phyloP scores from a whole-genome alignment of 2,329 filamentous ascomycete genomes.

The Juglanconis oblonga region DNA sequence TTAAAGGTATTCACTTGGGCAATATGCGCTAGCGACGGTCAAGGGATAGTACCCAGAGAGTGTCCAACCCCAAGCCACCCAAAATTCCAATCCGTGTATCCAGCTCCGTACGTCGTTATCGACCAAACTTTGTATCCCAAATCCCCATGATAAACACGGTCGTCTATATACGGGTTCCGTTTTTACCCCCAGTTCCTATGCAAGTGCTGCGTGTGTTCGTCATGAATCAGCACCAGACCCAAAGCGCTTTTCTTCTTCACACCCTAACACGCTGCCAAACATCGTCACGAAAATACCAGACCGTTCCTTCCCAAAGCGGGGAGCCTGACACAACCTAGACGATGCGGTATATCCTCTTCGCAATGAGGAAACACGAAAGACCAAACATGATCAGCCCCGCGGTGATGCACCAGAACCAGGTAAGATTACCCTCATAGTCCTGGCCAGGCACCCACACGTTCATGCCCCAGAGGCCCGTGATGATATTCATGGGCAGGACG shows the following conservation, averaged over 20 bases:
- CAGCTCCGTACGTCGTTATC: background rate
- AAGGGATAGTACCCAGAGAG: background rate
- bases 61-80: background rate
- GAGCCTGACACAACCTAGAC: slow-evolving; percentile 43
- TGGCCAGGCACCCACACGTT: slow-evolving; percentile 96
- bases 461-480: slow-evolving; percentile 98
- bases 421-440: slow-evolving; percentile 69
- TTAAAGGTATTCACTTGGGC: too few relatives aligned
- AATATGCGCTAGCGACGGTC: too few relatives aligned
- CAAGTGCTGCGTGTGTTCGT: background rate
- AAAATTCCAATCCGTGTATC: background rate
- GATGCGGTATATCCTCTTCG: slow-evolving; percentile 80
- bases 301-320: too few relatives aligned
- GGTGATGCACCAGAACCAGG: slow-evolving; percentile 75
- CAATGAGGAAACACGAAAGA: slow-evolving; percentile 72
- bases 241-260: background rate
- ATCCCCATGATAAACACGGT: background rate
- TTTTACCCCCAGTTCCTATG: background rate
- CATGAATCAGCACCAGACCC: background rate
- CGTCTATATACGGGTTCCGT: background rate
- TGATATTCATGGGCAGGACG: slow-evolving; percentile 97
- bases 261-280: too few relatives aligned
- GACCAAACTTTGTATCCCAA: background rate
- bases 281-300: too few relatives aligned
- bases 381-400: slow-evolving; percentile 77